Percentiles rank a stretch among this genome's conserved stretches.
Evolutionary conservation across 2,329 filamentous ascomycete species (phyloP).

Genomic region (Aspergillus sp.): DNA sequence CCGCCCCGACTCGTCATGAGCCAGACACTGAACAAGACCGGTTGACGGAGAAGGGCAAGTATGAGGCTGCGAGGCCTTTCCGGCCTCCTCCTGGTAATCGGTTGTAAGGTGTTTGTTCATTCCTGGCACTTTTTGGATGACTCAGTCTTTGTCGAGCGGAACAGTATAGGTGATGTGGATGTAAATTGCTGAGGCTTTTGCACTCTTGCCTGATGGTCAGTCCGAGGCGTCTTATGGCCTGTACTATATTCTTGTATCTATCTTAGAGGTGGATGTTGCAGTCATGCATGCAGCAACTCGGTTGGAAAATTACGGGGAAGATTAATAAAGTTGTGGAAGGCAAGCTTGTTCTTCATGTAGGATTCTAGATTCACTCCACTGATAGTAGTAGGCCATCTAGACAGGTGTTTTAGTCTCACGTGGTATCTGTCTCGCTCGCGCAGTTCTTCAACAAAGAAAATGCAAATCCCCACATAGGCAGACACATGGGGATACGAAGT

Average conservation of each 20-base stretch:
- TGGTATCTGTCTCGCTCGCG: not conserved
- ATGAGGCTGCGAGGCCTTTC: constrained; percentile 76
- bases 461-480: too few species aligned
- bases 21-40: constrained; percentile 68
- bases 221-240: not conserved
- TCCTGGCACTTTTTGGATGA: not conserved
- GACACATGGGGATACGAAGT: too few species aligned
- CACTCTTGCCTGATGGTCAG: not conserved
- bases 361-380: not conserved
- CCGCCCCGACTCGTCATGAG: constrained; percentile 81
- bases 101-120: constrained; percentile 47
- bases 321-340: not conserved
- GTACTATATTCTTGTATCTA: constrained; percentile 9
- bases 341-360: not conserved
- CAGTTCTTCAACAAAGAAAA: too few species aligned
- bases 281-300: not conserved
- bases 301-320: not conserved
- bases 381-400: not conserved
- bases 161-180: not conserved
- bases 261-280: not conserved
- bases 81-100: constrained; percentile 80
- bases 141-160: not conserved
- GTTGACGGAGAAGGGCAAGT: constrained; percentile 79
- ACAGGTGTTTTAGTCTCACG: too few species aligned
- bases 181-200: not conserved